A percentile compares a stretch with the other conserved stretches of the same genome.
Conservation (phyloP, 192 early-diverging fungal genomes). For the Gryganskiella cystojenkinii region DNA sequence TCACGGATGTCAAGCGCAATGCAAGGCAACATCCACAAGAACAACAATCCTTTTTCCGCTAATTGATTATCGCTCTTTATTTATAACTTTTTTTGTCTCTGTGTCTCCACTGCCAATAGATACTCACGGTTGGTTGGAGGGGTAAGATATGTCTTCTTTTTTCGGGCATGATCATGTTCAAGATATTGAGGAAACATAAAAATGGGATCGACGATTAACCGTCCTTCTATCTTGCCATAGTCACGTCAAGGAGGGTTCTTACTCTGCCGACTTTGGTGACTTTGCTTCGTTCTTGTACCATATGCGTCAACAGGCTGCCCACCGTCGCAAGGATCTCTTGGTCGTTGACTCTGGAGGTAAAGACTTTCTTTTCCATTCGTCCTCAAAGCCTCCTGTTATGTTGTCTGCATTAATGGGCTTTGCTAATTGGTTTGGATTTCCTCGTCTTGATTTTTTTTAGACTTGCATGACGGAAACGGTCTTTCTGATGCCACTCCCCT, state of each 20-base stretch:
- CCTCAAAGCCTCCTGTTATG: neutral
- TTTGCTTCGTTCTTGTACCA: slow-evolving; percentile 62
- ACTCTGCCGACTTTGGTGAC: slow-evolving; percentile 64
- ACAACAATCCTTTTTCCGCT: too few relatives aligned
- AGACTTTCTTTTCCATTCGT: slow-evolving; percentile 10
- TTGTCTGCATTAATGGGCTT: neutral
- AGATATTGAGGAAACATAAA: too few relatives aligned
- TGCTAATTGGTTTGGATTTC: neutral
- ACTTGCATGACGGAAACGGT: slow-evolving; percentile 54
- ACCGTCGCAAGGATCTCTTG: slow-evolving; percentile 60
- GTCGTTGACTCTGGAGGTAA: slow-evolving; percentile 63
- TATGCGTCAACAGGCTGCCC: slow-evolving; percentile 58
- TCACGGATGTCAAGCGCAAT: too few relatives aligned
- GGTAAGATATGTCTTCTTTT: too few relatives aligned
- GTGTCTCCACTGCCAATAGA: slow-evolving; percentile 2
- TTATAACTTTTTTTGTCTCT: neutral
- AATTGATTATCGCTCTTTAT: too few relatives aligned
- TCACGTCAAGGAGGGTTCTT: slow-evolving; percentile 42
- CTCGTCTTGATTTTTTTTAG: neutral
- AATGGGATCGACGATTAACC: neutral
- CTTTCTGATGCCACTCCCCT: slow-evolving; percentile 48
- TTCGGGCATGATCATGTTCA: too few relatives aligned
- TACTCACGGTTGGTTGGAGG: slow-evolving; percentile 41
- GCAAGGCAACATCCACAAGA: too few relatives aligned
- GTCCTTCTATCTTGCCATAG: slow-evolving; percentile 11